Evolutionary conservation across 768 basidiomycete species (phyloP), one percentile per base, ranked within the genome.

Genomic region (Lyophyllum atratum): DNA sequence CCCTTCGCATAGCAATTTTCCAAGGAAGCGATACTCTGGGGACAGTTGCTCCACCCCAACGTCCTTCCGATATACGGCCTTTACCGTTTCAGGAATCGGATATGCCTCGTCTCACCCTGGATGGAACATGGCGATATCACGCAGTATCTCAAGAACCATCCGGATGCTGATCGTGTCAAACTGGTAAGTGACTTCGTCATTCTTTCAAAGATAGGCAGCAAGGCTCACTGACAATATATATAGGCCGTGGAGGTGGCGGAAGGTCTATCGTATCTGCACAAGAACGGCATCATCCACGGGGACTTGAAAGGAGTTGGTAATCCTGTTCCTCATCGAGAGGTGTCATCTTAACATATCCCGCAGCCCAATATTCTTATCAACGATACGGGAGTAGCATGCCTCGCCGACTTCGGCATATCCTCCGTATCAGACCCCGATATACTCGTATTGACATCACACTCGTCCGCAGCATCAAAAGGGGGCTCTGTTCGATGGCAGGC

Each of bases 401-500:
- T 49, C 15, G 48, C 48, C 6, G 48, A 49, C 31, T 49, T 49
- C 21, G 48, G 48, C 19, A 21, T 49, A 17, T 31, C 48, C 2
- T 49, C 48, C 11, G 21, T 49, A 31, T 49, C 48, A 11, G 52
- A 53, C 31, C 34, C 52, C 11, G 14, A 44, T 6, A 53, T 42
- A 34, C 10, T 43, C 8, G 29, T 21, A 3, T 53, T 40, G 52
- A 53, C 52, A 7, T 53, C 52, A 3, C 17, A 44, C n/a, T 53
- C 52, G 5, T 26, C 40, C 4, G 52, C 19, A 31, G 39, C 21
- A 25, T 49, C 48, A 12, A n/a, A n/a, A n/a, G n/a, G n/a, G n/a
- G 47, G 47, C 25, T 28, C 47, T 28, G 28, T 52, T 14, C 37
- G 31, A 26, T 43, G 52, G 52, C 52, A 44, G 12, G 52, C 52